Percentiles rank a stretch among this genome's conserved stretches.
phyloP scores from a whole-genome alignment of 23 red algal genomes.

The Agarophyton chilense region DNA sequence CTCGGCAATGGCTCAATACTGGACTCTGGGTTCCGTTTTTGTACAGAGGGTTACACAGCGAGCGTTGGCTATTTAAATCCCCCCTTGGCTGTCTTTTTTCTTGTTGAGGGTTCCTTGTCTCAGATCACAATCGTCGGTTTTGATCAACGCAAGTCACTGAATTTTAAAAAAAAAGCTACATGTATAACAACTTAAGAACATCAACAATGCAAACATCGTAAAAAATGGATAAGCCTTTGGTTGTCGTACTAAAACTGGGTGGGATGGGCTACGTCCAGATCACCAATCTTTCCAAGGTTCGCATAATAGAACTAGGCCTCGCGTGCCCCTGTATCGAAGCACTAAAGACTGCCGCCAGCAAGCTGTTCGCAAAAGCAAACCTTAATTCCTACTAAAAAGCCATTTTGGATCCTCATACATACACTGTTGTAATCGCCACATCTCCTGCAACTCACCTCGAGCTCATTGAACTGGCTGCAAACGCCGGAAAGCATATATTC shows the following conservation, averaged over 20 bases:
- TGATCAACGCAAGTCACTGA: no score
- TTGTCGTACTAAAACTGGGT: constrained; percentile 85
- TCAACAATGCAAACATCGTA: no score
- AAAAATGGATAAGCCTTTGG: constrained; percentile 34
- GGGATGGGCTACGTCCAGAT: constrained; percentile 94
- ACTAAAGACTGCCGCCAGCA: constrained; percentile 22
- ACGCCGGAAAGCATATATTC: constrained; percentile 83
- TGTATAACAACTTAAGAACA: no score
- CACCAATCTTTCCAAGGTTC: constrained; percentile 65
- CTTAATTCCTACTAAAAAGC: constrained; percentile 68
- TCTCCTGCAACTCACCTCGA: constrained; percentile 71
- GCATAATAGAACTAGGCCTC: constrained; percentile 67
- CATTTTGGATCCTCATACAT: constrained; percentile 49
- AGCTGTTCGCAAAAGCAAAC: constrained; percentile 42
- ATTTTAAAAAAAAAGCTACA: no score
- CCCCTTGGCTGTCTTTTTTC: no score
- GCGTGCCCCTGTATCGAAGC: constrained; percentile 59
- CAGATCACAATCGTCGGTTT: neutral
- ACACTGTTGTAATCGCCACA: constrained; percentile 89
- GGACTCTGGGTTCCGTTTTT: no score
- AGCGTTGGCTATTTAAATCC: no score
- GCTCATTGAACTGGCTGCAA: constrained; percentile 65
- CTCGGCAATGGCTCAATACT: no score
- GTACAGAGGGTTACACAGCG: no score
- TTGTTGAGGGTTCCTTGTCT: no score